Evolutionary conservation across 2,329 filamentous ascomycete species (phyloP).

Genomic region (Talaromyces sp.): DNA sequence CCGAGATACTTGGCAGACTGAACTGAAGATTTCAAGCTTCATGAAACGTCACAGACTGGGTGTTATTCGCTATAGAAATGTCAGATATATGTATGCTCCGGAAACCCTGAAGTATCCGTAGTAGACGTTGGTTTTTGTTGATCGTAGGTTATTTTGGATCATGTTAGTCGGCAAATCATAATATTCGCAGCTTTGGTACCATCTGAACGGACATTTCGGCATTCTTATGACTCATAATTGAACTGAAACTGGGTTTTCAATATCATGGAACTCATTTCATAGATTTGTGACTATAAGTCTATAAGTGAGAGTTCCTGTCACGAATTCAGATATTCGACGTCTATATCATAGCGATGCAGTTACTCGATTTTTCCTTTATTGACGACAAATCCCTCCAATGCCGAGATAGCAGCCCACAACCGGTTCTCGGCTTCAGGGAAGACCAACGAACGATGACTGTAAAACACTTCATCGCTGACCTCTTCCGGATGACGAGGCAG

Average conservation of each 20-base stretch:
- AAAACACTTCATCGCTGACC: slow-evolving; percentile 92
- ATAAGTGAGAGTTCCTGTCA: background rate
- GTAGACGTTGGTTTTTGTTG: background rate
- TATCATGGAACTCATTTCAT: background rate
- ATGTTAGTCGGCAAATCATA: background rate
- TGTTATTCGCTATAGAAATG: background rate
- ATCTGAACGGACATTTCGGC: background rate
- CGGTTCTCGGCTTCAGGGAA: slow-evolving; percentile 95
- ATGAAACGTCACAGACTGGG: background rate
- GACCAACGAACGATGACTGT: slow-evolving; percentile 78
- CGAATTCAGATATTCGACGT: background rate
- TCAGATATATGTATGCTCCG: background rate
- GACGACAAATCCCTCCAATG: slow-evolving; percentile 85
- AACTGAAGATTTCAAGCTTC: too few species aligned
- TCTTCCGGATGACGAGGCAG: slow-evolving; percentile 89
- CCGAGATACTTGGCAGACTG: too few species aligned
- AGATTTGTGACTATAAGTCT: background rate
- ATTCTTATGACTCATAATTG: background rate
- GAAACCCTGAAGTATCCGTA: background rate
- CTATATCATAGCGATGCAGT: background rate
- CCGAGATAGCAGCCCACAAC: slow-evolving; percentile 85
- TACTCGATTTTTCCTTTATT: slow-evolving; percentile 75
- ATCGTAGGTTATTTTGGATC: too few species aligned
- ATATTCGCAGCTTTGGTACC: background rate
- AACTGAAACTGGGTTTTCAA: background rate